Evolutionary conservation across 108 stramenopile genomes (phyloP), one percentile per base, ranked within the genome.

Genomic region (Epithemia pelagica): DNA sequence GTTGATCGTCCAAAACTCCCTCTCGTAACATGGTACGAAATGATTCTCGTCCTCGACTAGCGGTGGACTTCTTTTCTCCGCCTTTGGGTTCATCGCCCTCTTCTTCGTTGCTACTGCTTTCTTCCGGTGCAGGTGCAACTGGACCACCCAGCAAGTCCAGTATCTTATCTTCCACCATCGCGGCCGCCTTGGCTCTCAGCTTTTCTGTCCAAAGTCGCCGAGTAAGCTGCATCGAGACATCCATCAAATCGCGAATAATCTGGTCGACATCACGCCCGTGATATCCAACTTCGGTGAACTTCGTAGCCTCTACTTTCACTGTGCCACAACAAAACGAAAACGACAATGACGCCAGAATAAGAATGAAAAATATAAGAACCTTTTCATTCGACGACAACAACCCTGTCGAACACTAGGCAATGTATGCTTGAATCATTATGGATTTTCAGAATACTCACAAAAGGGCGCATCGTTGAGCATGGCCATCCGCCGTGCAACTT

Each of bases 271-370:
- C 99, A 55, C 96, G 75, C 27, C 99, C 98, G 67, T 99, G 99
- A 69, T 96, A 99, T 22, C 99, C 99, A 32, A 99, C 99, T 81
- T 99, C 99, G 20, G 99, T 99, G 76, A 99, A 99, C 79, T 99
- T 99, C 53, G 99, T 99, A 1, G 99, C 99, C 74, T 99, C 99
- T 33, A 99, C 97, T 79, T 99, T 99, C 60, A 99, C 74, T 58
- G 22, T 58, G 52, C n/a, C n/a, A n/a, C n/a, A n/a, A n/a, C n/a
- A n/a, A n/a, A n/a, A n/a, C n/a, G 37, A 46, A 46, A 46, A 46
- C n/a, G n/a, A n/a, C 52, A 20, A 52, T 52, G 52, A 52, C 52
- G 52, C 20, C 18, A 52, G 52, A 52, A 52, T 15, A 52, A 52
- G 20, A 52, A 52, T 19, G 20, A 52, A 20, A 15, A 52, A 20